phyloP scores from a whole-genome alignment of 2,329 filamentous ascomycete genomes.

The Talaromyces marneffei region DNA sequence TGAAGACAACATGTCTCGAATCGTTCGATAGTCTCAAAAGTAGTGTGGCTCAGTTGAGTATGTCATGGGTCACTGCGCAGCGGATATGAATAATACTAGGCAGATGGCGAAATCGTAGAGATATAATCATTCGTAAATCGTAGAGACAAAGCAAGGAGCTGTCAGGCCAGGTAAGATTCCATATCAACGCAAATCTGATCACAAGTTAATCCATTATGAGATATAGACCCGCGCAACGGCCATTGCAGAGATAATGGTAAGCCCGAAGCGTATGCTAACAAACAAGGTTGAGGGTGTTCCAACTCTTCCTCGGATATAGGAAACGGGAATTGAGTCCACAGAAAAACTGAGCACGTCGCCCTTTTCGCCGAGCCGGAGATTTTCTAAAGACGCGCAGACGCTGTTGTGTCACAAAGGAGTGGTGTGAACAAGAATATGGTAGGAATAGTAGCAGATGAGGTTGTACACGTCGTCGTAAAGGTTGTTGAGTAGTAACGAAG shows the following conservation, averaged over 20 bases:
- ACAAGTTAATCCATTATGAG: not conserved
- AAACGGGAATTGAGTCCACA: not conserved
- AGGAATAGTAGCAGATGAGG: not conserved
- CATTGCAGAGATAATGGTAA: not conserved
- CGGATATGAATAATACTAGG: not conserved
- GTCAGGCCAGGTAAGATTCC: conserved; percentile 6
- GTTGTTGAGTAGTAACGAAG: not conserved
- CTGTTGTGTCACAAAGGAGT: not conserved
- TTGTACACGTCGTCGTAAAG: not conserved
- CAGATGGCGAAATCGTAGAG: not conserved
- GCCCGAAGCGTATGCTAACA: not conserved
- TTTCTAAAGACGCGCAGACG: not conserved
- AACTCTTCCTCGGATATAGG: not conserved
- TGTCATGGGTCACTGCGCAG: conserved; percentile 7
- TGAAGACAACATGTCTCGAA: conserved; percentile 20
- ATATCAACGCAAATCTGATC: conserved; percentile 8
- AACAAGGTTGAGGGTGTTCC: not conserved
- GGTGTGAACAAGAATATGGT: not conserved
- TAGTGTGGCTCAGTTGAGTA: not conserved
- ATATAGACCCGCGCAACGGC: not conserved
- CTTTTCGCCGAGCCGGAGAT: not conserved
- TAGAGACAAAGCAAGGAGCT: not conserved
- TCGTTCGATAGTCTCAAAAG: not conserved
- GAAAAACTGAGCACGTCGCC: not conserved
- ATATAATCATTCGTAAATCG: not conserved